Evolutionary conservation across 2,329 filamentous ascomycete species (phyloP).

Genomic region (Colletotrichum camelliae): DNA sequence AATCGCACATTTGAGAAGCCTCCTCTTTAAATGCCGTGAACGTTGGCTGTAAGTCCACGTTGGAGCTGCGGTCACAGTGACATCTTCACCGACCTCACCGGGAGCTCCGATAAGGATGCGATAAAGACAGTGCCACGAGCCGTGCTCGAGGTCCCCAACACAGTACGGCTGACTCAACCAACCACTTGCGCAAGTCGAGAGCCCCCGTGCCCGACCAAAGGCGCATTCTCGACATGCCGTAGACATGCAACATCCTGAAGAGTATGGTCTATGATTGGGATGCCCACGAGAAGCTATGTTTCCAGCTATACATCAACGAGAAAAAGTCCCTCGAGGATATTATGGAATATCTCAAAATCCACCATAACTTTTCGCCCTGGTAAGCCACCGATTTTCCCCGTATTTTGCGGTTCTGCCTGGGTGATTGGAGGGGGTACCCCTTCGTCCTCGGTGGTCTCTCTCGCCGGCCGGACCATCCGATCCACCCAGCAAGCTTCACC

Average conservation of each 20-base stretch:
- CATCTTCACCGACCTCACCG: neutral
- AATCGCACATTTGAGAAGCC: neutral
- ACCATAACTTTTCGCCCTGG: slow-evolving; percentile 74
- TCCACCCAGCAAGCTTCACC: neutral
- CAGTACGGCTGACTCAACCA: slow-evolving; percentile 21
- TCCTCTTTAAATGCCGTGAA: neutral
- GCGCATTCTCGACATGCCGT: slow-evolving; percentile 1
- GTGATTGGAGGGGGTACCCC: neutral
- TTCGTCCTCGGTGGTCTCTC: neutral
- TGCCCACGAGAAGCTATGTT: slow-evolving; percentile 45
- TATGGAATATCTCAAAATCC: slow-evolving; percentile 70
- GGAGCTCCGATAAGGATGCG: neutral
- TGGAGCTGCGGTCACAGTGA: neutral
- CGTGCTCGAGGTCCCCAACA: neutral
- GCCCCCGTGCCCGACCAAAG: neutral
- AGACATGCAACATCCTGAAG: neutral
- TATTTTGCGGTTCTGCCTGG: neutral
- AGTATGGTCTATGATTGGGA: slow-evolving; percentile 56
- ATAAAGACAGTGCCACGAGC: neutral
- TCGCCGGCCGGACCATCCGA: slow-evolving; percentile 18
- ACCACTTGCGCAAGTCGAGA: slow-evolving; percentile 14
- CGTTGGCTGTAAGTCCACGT: neutral
- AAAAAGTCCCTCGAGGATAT: slow-evolving; percentile 76
- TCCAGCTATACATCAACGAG: slow-evolving; percentile 77
- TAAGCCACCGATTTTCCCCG: slow-evolving; percentile 39